Conservation (phyloP, 75 land plant genomes). For the Cupressus sempervirens region DNA sequence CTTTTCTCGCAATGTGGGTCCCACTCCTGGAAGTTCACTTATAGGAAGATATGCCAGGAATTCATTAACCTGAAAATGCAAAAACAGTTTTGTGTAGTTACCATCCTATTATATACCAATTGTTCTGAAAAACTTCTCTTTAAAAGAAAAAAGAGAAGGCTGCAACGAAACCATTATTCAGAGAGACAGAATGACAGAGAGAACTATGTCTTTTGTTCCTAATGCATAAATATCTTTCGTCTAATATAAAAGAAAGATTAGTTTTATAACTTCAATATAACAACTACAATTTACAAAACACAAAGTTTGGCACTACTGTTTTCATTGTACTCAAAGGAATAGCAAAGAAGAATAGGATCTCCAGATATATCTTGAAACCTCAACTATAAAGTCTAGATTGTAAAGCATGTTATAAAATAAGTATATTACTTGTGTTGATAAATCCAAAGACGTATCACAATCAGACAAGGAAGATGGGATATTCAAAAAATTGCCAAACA, state of each 20-base stretch:
- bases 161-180: neutral
- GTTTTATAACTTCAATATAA: neutral
- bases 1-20: constrained; percentile 66
- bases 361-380: neutral
- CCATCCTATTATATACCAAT: neutral
- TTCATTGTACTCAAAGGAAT: neutral
- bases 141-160: neutral
- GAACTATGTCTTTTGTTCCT: neutral
- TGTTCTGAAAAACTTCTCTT: neutral
- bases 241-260: neutral
- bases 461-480: neutral
- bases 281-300: neutral
- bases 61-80: constrained; percentile 53
- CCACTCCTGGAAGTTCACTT: constrained; percentile 92
- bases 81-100: neutral
- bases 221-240: neutral
- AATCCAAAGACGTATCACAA: neutral
- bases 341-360: neutral
- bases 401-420: neutral
- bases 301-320: neutral
- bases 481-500: neutral
- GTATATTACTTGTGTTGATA: neutral
- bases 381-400: neutral
- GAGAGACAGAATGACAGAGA: neutral
- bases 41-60: constrained; percentile 66